Evolutionary conservation across 805 yeast species (phyloP), one percentile per base, ranked within the genome.

Genomic region (Yamadazyma tumulicola): DNA sequence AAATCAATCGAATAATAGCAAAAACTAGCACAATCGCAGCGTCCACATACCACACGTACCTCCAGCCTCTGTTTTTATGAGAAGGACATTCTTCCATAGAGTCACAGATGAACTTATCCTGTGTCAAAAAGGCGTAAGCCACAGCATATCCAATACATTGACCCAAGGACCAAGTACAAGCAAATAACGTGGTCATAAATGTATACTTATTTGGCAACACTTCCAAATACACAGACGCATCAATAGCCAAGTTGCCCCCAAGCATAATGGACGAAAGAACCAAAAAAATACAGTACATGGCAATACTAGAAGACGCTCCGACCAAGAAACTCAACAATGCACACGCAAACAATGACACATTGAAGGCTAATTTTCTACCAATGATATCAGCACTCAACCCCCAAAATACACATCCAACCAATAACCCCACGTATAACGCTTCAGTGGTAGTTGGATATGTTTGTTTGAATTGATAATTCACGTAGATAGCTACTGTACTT

Each of bases 141-240:
- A 74, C 48, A 12, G 73, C 53, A 15, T 63, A 62, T 10, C 77
- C 70, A 35, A 75, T 55, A 3, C 75, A 67, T 49, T 77, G 81
- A 23, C 82, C 82, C 25, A 77, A 56, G 27, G 79, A 79, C 83
- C 83, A 77, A 70, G 69, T 77, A 28, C 67, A 58, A 14, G 80
- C 76, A 56, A 61, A 46, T 4, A 48, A 46, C 4, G 64, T 54
- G 8, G 47, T 43, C 32, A 57, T 37, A 52, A 47, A 57, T 17
- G 50, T 49, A 35, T 48, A 45, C 14, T 42, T 51, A 11, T 48
- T 45, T 9, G 62, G 61, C 26, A 55, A 47, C 34, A 43, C 49
- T 30, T 57, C 60, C 13, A 55, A 33, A 33, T 51, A 55, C 3
- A 55, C 53, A 23, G 58, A 41, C n/a, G 56, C 55, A 38, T 55